Base-by-base conservation (phyloP, 345 rosid genomes). In the Conringia planisiliqua region DNA sequence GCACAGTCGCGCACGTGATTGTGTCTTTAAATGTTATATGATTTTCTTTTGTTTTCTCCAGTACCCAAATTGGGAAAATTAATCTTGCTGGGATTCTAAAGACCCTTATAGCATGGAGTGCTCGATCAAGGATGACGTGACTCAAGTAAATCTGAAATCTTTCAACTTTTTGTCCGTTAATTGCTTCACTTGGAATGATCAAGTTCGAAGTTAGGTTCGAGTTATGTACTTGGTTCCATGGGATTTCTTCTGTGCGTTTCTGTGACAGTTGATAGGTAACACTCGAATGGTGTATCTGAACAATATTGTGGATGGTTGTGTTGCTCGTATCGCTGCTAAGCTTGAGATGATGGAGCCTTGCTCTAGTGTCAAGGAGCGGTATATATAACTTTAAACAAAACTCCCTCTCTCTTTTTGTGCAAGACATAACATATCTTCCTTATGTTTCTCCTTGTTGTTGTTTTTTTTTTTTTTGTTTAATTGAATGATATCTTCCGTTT, bases 281-380 rank as follows among this genome's bases (percentile, higher is more conserved):
- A 86, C 90, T 1, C 90, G 86, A 0, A 72, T 86, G 84, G 84
- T 88, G 4, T 88, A 77, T 79, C 86, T 88, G 60, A 86, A 86
- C 70, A 76, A 79, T 6, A 52, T 86, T 7, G 79, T 82, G 30
- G 90, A 85, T 67, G 88, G 93, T 30, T 88, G 87, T 11, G 89
- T 82, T 5, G 89, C 89, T 0, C 86, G 73, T 1, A 76, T 86
- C 1, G 90, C 87, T 2, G 89, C 90, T 11, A 88, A 88, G 83
- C 86, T 88, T 14, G 93, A 88, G 63, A 80, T 67, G 75, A 78
- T 88, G 87, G 83, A 84, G 67, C 89, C 89, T 9, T 73, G 78
- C 58, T 78, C 79, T 39, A 77, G 84, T 76, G 83, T 86, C 48
- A 86, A 88, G 71, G 90, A 88, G 6, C 74, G 90, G 89, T 59